Conservation (phyloP, 2,329 filamentous ascomycete genomes). For the Cercospora citrullina region DNA sequence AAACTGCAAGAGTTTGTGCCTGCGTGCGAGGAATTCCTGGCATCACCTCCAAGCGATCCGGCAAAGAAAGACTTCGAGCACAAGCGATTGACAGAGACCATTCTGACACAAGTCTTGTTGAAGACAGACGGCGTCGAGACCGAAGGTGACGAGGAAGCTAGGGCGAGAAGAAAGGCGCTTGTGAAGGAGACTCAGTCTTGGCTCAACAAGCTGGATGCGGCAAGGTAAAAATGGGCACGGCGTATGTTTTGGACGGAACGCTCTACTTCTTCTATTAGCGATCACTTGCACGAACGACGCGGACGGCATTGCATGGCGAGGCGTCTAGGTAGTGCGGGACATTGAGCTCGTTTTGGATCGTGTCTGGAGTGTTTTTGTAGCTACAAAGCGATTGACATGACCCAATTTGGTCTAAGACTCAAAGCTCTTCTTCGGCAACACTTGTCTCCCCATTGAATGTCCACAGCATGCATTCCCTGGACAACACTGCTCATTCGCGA, state of each 20-base stretch:
- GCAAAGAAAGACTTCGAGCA: conserved; percentile 74
- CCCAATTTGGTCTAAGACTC: not conserved
- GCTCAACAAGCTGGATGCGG: conserved; percentile 64
- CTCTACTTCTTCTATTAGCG: conserved; percentile 2
- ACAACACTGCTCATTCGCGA: not conserved
- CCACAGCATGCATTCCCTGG: not conserved
- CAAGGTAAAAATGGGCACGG: not conserved
- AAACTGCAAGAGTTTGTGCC: conserved; percentile 68
- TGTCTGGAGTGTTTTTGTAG: not conserved
- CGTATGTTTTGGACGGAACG: not conserved
- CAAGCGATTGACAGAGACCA: conserved; percentile 71
- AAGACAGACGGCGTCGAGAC: conserved; percentile 77
- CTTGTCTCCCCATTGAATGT: not conserved
- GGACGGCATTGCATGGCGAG: conserved; percentile 13
- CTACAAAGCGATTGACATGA: not conserved
- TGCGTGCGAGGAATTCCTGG: conserved; percentile 62
- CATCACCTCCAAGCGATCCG: conserved; percentile 62
- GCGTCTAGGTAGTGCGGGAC: not conserved
- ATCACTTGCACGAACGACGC: conserved; percentile 8
- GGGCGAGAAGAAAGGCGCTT: conserved; percentile 67
- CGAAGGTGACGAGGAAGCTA: conserved; percentile 65
- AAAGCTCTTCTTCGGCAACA: not conserved
- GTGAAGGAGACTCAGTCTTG: conserved; percentile 70
- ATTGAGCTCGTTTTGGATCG: not conserved
- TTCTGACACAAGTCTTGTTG: conserved; percentile 72